These are phyloP conservation scores for Rutidosis leptorrhynchoides DNA, from an alignment of 129 eudicot species.

Conservation along the genomic window DNA sequence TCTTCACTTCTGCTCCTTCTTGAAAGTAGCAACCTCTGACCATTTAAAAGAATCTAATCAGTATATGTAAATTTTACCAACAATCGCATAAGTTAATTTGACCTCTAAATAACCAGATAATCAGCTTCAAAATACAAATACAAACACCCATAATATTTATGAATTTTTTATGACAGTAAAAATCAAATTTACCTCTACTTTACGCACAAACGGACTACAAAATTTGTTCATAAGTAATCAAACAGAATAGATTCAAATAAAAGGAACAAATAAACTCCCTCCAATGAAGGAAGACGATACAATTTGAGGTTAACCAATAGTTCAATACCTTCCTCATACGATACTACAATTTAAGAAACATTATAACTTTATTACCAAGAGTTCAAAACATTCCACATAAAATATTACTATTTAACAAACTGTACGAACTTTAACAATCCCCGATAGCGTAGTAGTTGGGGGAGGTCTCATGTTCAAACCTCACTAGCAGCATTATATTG, in stretches of 20 bases:
- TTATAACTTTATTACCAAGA: too few species aligned
- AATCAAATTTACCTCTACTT: neutral
- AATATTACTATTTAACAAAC: too few species aligned
- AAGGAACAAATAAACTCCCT: neutral
- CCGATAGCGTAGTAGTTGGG: too few species aligned
- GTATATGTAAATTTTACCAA: neutral
- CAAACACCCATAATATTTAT: neutral
- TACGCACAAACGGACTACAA: neutral
- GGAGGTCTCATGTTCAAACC: too few species aligned
- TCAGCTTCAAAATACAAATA: neutral
- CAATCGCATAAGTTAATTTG: too few species aligned
- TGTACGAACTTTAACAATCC: too few species aligned
- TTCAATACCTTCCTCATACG: neutral
- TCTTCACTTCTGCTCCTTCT: constrained; percentile 66
- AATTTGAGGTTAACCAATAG: neutral
- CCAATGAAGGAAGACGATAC: neutral
- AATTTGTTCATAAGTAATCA: neutral
- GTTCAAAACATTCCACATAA: too few species aligned
- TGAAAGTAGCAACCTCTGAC: constrained; percentile 91
- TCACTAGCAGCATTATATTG: too few species aligned
- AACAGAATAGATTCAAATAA: neutral
- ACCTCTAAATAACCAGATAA: neutral
- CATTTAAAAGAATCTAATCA: constrained; percentile 2
- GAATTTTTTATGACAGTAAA: neutral
- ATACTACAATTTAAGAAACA: neutral